Percentiles rank a stretch among this genome's conserved stretches.
These are phyloP conservation scores for Ustulina deusta DNA, from an alignment of 2,329 filamentous ascomycete species.

Conservation along the genomic window DNA sequence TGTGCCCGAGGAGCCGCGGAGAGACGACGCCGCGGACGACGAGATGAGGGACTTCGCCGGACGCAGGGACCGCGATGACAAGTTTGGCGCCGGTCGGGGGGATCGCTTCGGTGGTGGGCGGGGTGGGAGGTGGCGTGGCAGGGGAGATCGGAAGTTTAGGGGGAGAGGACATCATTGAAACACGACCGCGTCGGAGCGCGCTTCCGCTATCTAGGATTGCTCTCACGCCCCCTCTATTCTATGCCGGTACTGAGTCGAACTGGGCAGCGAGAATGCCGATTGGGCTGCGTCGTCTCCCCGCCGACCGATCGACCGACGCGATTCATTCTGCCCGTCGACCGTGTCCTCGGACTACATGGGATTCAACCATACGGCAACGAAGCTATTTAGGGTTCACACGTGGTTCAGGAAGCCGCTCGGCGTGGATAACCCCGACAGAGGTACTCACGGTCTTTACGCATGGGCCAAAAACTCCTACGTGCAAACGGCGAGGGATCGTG, in stretches of 20 bases:
- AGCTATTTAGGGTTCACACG: not conserved
- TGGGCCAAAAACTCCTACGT: not conserved
- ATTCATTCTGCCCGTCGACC: not conserved
- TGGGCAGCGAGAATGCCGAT: not conserved
- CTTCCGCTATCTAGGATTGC: no score
- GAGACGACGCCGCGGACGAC: slow-evolving; percentile 59
- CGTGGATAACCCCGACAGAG: not conserved
- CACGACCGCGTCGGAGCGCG: not conserved
- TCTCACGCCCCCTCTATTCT: not conserved
- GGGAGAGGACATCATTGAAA: slow-evolving; percentile 37
- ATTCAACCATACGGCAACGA: not conserved
- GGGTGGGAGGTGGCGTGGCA: slow-evolving; percentile 46
- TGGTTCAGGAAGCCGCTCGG: not conserved
- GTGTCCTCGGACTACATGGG: no score
- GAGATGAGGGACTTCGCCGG: slow-evolving; percentile 48
- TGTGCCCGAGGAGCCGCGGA: slow-evolving; percentile 63
- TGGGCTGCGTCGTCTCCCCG: no score
- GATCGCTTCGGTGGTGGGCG: slow-evolving; percentile 53
- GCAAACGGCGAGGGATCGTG: not conserved
- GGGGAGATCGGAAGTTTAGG: slow-evolving; percentile 51
- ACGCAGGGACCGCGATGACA: slow-evolving; percentile 49
- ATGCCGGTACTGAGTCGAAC: not conserved
- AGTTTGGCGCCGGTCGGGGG: slow-evolving; percentile 48
- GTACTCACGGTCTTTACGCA: not conserved
- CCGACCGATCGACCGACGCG: not conserved